Conservation (phyloP, 2,329 filamentous ascomycete species). For the Fusarium sp. region DNA sequence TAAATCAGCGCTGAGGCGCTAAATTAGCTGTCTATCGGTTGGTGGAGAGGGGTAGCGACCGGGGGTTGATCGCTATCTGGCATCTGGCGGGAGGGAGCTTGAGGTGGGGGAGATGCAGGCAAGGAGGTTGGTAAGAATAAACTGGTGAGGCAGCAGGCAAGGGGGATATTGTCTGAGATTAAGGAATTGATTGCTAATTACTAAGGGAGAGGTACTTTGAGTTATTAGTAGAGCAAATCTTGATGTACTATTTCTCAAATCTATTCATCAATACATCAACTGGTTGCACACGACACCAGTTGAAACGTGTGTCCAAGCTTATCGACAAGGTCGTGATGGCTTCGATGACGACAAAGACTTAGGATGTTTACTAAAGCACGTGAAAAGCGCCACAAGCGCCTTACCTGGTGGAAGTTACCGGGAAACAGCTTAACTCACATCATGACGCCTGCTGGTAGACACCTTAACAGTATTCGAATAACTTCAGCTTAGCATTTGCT, state of each 20-base stretch:
- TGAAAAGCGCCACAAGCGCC: constrained; percentile 6
- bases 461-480: not conserved
- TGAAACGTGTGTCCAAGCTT: constrained; percentile 13
- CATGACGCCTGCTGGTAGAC: not conserved
- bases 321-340: constrained; percentile 33
- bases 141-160: constrained; percentile 15
- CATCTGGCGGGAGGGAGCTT: constrained; percentile 21
- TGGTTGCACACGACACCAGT: constrained; percentile 17
- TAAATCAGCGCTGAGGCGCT: constrained; percentile 20
- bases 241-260: not conserved
- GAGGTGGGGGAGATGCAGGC: constrained; percentile 11
- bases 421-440: too few relatives aligned
- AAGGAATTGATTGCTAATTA: not conserved
- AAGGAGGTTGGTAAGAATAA: constrained; percentile 19
- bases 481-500: not conserved
- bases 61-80: constrained; percentile 23
- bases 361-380: constrained; percentile 18
- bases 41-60: constrained; percentile 6
- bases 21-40: constrained; percentile 29
- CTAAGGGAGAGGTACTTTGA: not conserved
- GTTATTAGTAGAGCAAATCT: not conserved
- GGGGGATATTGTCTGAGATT: constrained; percentile 19
- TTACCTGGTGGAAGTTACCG: not conserved
- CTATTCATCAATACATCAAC: not conserved
- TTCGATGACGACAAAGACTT: constrained; percentile 44